Base-by-base conservation (phyloP, 2,329 filamentous ascomycete genomes). In the Alternaria dauci region DNA sequence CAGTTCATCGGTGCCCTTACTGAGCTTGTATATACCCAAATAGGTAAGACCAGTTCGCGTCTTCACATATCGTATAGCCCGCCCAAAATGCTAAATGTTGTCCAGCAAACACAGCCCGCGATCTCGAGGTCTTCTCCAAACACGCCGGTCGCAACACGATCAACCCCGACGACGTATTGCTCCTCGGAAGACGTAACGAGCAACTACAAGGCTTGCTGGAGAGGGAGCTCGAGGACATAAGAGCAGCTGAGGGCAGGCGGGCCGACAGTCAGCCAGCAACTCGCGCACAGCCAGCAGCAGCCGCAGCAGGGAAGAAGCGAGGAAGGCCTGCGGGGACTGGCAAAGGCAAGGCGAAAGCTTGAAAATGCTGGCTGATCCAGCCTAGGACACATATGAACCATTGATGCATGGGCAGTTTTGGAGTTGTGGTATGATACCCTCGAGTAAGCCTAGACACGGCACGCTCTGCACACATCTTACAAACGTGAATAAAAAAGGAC, bases 131-230 rank as follows among this genome's bases (percentile, higher is more conserved):
- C 71, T 79, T 79, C 62, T 68, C 74, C 8, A 89, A 88, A 53
- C 95, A 99, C 79, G 94, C 92, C 11, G 91, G 91, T 1, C 87
- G 94, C 26, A 88, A 87, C 2, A 94, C 90, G 0, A 86, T 99
- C 67, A 92, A 89, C 38, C 91, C 90, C 0, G 91, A 94, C 52
- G 95, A 99, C 75, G 94, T 98, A 12, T 82, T 98, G 71, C 86
- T 99, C 8, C 86, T 99, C 30, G 89, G 92, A 26, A 85, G 95
- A 62, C 88, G 94, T 60, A 99, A 98, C 71, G 91, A 94, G 58
- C 93, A 93, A 18, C 80, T 99, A 20, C 88, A 94, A 68, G 85
- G 85, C 16, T 88, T 98, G 34, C 85, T 99, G 74, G 86, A 86
- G 76, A 84, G 87, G 52, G 88, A 88, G 70, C 82, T 93, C 28